phyloP scores from a whole-genome alignment of 192 early-diverging fungal genomes.

The Coemansia sp. region DNA sequence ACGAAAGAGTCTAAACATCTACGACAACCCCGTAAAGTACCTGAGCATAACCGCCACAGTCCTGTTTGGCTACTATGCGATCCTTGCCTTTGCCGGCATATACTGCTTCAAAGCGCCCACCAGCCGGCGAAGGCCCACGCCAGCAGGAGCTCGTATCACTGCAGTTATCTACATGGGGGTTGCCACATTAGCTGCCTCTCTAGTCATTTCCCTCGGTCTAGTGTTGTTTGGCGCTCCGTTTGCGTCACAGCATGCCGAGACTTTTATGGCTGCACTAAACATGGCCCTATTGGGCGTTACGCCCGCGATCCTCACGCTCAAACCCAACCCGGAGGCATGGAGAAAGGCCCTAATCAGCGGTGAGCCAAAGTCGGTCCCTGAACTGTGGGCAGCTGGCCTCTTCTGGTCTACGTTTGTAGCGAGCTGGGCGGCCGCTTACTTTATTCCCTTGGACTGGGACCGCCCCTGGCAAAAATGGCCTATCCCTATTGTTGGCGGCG shows the following conservation, averaged over 20 bases:
- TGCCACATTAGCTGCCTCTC: slow-evolving; percentile 17
- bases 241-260: slow-evolving; percentile 33
- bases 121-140: neutral
- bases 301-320: slow-evolving; percentile 42
- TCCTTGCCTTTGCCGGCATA: slow-evolving; percentile 38
- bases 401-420: slow-evolving; percentile 47
- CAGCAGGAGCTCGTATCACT: slow-evolving; percentile 5
- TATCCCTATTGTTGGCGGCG: slow-evolving; percentile 48
- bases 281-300: slow-evolving; percentile 45
- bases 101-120: slow-evolving; percentile 40
- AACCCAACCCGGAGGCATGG: slow-evolving; percentile 21
- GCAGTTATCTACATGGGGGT: slow-evolving; percentile 13
- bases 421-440: slow-evolving; percentile 42
- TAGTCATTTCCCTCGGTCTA: slow-evolving; percentile 12
- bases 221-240: slow-evolving; percentile 52
- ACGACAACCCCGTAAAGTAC: slow-evolving; percentile 40
- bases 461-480: slow-evolving; percentile 57
- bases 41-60: slow-evolving; percentile 28
- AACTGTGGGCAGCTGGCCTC: slow-evolving; percentile 51
- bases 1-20: slow-evolving; percentile 39
- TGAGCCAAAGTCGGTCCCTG: slow-evolving; percentile 27
- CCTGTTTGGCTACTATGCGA: slow-evolving; percentile 45
- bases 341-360: slow-evolving; percentile 28
- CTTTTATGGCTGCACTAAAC: slow-evolving; percentile 37
- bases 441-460: slow-evolving; percentile 57